phyloP scores from a whole-genome alignment of 768 basidiomycete species.

The Pleurotus djamor region DNA sequence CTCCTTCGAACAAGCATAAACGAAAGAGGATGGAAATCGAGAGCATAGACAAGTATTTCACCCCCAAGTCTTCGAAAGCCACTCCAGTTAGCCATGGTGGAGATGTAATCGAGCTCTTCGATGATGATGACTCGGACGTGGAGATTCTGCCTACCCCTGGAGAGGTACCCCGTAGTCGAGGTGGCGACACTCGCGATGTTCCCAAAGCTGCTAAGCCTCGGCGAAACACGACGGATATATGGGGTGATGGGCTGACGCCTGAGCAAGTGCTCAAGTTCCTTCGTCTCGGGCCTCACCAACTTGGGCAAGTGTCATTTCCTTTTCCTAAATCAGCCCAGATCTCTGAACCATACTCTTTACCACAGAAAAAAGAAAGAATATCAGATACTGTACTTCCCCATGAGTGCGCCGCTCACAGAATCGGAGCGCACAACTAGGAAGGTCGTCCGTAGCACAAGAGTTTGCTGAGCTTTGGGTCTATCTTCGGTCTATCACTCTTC shows the following conservation, averaged over 20 bases:
- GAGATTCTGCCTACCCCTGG: conserved; percentile 18
- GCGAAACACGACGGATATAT: background rate
- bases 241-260: conserved; percentile 21
- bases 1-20: background rate
- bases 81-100: background rate
- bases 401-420: conserved; percentile 59
- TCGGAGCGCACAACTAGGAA: conserved; percentile 46
- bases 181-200: conserved; percentile 4
- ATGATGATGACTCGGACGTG: conserved; percentile 23
- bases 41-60: background rate
- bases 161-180: conserved; percentile 14
- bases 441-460: conserved; percentile 49
- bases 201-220: conserved; percentile 5
- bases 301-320: conserved; percentile 27
- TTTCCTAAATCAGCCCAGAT: background rate
- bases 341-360: background rate
- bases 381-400: conserved; percentile 83
- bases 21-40: background rate
- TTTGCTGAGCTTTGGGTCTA: conserved; percentile 8
- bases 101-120: conserved; percentile 1
- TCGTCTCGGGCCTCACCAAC: conserved; percentile 35
- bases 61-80: background rate
- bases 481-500: background rate
- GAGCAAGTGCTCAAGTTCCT: conserved; percentile 42
- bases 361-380: conserved; percentile 58